These are phyloP conservation scores for Xylaria arbuscula DNA, from an alignment of 2,329 filamentous ascomycete species.

Conservation along the genomic window DNA sequence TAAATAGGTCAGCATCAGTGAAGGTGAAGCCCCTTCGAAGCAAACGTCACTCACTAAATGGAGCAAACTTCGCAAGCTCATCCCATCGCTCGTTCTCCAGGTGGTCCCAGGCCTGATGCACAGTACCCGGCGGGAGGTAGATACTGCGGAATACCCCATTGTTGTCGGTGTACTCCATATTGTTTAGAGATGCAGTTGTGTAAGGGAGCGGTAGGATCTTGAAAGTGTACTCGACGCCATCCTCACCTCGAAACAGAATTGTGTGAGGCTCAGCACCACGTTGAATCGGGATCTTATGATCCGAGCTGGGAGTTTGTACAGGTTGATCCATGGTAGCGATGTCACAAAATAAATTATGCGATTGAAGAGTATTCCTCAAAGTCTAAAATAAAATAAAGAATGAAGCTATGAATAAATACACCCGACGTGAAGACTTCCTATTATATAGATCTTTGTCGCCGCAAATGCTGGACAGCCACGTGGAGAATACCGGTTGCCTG, in stretches of 20 bases:
- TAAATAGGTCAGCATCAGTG: not conserved
- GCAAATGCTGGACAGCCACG: too few species aligned
- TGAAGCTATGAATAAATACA: too few species aligned
- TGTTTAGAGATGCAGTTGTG: not conserved
- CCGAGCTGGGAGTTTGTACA: not conserved
- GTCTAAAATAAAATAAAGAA: too few species aligned
- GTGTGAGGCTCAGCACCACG: not conserved
- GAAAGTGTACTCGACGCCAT: constrained; percentile 1
- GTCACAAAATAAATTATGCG: too few species aligned
- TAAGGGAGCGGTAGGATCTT: not conserved
- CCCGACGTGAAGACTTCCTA: too few species aligned
- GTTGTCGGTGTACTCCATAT: constrained; percentile 12
- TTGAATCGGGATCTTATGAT: not conserved
- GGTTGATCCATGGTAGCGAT: not conserved
- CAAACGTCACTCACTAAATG: constrained; percentile 6
- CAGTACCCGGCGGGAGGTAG: constrained; percentile 18
- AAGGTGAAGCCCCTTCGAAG: not conserved
- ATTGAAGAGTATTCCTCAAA: too few species aligned
- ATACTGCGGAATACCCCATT: constrained; percentile 14
- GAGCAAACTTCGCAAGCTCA: constrained; percentile 19
- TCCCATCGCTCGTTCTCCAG: constrained; percentile 21
- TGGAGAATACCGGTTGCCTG: too few species aligned
- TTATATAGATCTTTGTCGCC: too few species aligned
- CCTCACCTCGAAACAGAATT: not conserved
- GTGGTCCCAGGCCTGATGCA: constrained; percentile 11